Conservation (phyloP, 2,329 filamentous ascomycete genomes). For the Hymenoscyphus fraxineus region DNA sequence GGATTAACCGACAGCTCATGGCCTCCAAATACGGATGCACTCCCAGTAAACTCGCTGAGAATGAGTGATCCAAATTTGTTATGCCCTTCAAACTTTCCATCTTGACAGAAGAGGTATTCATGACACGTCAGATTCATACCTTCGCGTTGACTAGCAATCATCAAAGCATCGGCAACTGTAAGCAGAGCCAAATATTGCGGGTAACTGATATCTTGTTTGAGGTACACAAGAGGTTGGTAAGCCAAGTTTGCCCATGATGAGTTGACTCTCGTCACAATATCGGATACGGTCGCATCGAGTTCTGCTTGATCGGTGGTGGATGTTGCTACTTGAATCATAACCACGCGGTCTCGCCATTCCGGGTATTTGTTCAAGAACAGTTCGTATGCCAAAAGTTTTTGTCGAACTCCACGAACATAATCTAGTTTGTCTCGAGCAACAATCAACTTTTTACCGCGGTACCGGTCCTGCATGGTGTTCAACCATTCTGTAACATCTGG, state of each 20-base stretch:
- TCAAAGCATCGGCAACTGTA: constrained; percentile 83
- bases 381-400: constrained; percentile 87
- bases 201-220: constrained; percentile 93
- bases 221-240: constrained; percentile 87
- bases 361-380: constrained; percentile 92
- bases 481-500: constrained; percentile 76
- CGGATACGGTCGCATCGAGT: constrained; percentile 80
- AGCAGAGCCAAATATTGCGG: constrained; percentile 89
- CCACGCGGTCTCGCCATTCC: constrained; percentile 81
- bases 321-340: constrained; percentile 89
- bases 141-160: constrained; percentile 93
- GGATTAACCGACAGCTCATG: constrained; percentile 86
- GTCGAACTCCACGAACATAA: constrained; percentile 83
- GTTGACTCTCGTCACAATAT: constrained; percentile 93
- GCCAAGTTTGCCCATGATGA: constrained; percentile 85
- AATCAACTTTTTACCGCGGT: constrained; percentile 84
- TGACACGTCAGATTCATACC: constrained; percentile 97
- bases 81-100: constrained; percentile 63
- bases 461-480: constrained; percentile 73
- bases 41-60: constrained; percentile 91
- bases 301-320: constrained; percentile 86
- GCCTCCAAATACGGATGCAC: constrained; percentile 76
- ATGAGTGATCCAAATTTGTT: constrained; percentile 88
- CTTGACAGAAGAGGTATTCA: constrained; percentile 90
- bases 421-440: constrained; percentile 94